A percentile compares a stretch with the other conserved stretches of the same genome.
Conservation (phyloP, 192 early-diverging fungal species). For the Dimargaris xerosporica region DNA sequence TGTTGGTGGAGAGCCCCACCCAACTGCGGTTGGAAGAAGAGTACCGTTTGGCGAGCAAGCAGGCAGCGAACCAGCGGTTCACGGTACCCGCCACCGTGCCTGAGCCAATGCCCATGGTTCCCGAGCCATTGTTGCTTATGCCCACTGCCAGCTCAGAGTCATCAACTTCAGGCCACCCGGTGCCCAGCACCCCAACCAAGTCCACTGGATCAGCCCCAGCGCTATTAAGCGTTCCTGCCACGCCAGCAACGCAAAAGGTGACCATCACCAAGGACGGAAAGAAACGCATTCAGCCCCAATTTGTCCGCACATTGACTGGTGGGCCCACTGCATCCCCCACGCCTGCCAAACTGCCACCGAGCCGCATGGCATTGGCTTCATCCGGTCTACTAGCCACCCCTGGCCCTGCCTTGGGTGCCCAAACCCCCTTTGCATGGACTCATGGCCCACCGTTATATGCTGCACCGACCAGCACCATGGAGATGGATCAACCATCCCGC, state of each 20-base stretch:
- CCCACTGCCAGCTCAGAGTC: no score
- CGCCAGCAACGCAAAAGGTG: slow-evolving; percentile 2
- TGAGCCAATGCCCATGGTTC: slow-evolving; percentile 13
- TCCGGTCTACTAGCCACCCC: not conserved
- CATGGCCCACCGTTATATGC: not conserved
- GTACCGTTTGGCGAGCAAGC: slow-evolving; percentile 12
- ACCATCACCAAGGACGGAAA: slow-evolving; percentile 56
- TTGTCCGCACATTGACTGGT: slow-evolving; percentile 23
- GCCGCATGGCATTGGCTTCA: not conserved
- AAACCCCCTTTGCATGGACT: slow-evolving; percentile 1
- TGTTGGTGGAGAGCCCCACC: slow-evolving; percentile 38
- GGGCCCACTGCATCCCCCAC: not conserved
- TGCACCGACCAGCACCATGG: not conserved
- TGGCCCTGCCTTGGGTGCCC: not conserved
- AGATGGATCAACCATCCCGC: slow-evolving; percentile 8
- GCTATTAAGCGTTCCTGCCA: slow-evolving; percentile 2
- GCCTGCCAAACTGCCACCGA: not conserved
- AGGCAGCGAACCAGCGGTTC: slow-evolving; percentile 16
- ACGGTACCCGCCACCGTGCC: slow-evolving; percentile 15
- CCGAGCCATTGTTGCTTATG: slow-evolving; percentile 11
- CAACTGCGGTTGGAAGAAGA: slow-evolving; percentile 55
- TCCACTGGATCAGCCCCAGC: not conserved
- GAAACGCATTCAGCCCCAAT: slow-evolving; percentile 65
- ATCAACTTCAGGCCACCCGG: no score
- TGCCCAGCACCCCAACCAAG: not conserved